These are phyloP conservation scores for Poronia punctata DNA, from an alignment of 495 filamentous ascomycete species.

Conservation along the genomic window DNA sequence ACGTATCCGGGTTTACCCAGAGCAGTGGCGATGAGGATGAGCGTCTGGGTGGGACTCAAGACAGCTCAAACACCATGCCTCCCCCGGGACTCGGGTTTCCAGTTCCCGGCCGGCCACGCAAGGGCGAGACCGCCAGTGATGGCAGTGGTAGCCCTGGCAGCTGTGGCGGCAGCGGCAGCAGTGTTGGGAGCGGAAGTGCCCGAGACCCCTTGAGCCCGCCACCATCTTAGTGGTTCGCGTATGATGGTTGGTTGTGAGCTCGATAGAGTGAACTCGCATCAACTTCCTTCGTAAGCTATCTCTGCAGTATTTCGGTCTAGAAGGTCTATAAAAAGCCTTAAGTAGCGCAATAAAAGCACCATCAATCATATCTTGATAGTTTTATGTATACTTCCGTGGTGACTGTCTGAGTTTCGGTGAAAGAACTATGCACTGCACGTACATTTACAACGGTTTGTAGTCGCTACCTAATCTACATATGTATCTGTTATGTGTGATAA, in stretches of 20 bases:
- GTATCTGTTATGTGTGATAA: no score
- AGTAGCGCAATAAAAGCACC: no score
- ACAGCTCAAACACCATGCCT: constrained; percentile 7
- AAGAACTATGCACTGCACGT: no score
- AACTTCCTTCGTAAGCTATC: no score
- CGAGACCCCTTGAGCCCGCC: constrained; percentile 22
- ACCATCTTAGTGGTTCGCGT: constrained; percentile 8
- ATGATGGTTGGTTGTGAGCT: constrained; percentile 3
- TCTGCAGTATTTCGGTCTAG: no score
- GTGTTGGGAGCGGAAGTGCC: constrained; percentile 18
- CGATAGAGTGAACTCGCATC: no score
- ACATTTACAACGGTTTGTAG: no score
- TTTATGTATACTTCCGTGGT: no score
- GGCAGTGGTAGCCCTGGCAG: constrained; percentile 17
- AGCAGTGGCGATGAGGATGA: constrained; percentile 33
- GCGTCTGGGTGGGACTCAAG: constrained; percentile 8
- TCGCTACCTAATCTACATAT: no score
- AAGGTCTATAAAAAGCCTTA: no score
- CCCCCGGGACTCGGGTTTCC: constrained; percentile 19
- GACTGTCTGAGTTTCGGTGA: no score
- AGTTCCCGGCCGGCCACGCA: constrained; percentile 11
- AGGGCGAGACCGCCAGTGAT: constrained; percentile 12
- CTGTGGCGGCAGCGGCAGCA: constrained; percentile 18
- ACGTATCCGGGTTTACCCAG: constrained; percentile 60
- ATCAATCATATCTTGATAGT: no score